Percentiles rank a stretch among this genome's conserved stretches.
These are phyloP conservation scores for Annona cherimola DNA, from an alignment of 164 flowering plant genomes.

Conservation along the genomic window DNA sequence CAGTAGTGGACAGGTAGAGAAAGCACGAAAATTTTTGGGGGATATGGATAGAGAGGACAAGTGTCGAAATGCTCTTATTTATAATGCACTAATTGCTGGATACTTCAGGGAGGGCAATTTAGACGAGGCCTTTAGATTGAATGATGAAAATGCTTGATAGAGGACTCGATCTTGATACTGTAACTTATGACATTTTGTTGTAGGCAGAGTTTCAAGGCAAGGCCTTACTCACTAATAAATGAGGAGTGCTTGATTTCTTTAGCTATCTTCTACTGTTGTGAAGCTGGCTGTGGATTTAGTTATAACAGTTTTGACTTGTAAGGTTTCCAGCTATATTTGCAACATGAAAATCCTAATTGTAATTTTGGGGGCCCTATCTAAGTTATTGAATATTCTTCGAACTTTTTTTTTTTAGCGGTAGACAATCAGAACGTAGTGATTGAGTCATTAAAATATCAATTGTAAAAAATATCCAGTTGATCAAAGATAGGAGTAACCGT, in stretches of 20 bases:
- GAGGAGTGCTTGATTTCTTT: background rate
- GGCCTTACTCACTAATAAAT: background rate
- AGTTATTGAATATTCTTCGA: too few species aligned
- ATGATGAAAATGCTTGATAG: constrained; percentile 77
- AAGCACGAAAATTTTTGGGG: constrained; percentile 49
- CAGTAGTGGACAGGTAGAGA: constrained; percentile 48
- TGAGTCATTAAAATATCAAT: too few species aligned
- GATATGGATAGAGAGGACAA: constrained; percentile 49
- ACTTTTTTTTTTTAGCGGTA: too few species aligned
- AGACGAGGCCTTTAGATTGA: constrained; percentile 64
- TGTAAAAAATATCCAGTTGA: too few species aligned
- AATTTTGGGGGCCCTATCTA: too few species aligned
- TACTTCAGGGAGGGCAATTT: constrained; percentile 63
- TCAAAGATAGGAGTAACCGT: too few species aligned
- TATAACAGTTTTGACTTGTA: too few species aligned
- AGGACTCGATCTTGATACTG: constrained; percentile 65
- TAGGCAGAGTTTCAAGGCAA: constrained; percentile 30
- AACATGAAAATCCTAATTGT: too few species aligned
- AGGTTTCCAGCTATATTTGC: too few species aligned
- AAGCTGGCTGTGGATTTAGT: too few species aligned
- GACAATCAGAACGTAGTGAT: too few species aligned
- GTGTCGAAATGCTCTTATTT: constrained; percentile 48
- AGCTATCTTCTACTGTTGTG: too few species aligned
- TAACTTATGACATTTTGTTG: constrained; percentile 63
- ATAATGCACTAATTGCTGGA: constrained; percentile 57